A percentile compares a stretch with the other conserved stretches of the same genome.
Conservation (phyloP, 116 monocot genomes). For the Phalaenopsis hybrid region DNA sequence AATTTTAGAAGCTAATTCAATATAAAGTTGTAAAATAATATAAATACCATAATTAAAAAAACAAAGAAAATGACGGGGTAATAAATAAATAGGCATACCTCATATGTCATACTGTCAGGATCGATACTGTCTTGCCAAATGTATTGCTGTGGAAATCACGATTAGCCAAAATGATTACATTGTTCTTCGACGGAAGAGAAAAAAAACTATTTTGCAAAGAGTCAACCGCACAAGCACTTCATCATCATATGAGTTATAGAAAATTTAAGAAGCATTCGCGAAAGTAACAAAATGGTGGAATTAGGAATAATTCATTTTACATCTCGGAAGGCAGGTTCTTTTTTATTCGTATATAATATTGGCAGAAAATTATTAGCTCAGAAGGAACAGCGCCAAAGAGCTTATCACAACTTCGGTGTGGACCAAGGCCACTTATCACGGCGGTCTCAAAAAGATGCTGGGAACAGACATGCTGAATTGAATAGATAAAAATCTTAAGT, state of each 20-base stretch:
- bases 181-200: neutral
- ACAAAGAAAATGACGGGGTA: neutral
- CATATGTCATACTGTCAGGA: conserved; percentile 93
- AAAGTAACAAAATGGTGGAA: neutral
- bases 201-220: neutral
- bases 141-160: conserved; percentile 29
- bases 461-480: neutral
- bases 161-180: neutral
- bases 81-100: conserved; percentile 37
- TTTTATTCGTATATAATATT: too few species aligned
- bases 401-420: neutral
- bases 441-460: neutral
- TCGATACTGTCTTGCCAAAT: conserved; percentile 93
- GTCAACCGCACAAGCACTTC: too few species aligned
- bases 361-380: neutral
- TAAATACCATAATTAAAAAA: neutral
- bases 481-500: neutral
- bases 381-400: neutral
- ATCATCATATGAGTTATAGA: too few species aligned
- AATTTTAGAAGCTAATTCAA: too few species aligned
- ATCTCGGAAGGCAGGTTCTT: neutral
- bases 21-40: neutral
- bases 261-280: neutral
- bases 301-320: neutral
- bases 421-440: neutral